Evolutionary conservation across 441 rosid species (phyloP).

Genomic region (Macaranga tanarius): DNA sequence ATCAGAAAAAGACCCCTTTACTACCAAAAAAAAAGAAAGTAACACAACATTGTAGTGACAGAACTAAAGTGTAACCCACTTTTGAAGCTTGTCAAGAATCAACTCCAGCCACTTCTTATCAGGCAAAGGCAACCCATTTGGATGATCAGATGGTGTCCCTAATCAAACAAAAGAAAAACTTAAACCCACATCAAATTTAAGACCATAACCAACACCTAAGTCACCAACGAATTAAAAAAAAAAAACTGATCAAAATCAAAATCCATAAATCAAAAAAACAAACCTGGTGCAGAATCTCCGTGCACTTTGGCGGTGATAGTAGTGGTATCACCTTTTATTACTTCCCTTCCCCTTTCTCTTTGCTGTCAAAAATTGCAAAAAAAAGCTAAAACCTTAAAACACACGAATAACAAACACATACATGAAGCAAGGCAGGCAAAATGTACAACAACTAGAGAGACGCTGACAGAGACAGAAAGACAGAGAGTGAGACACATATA

Average conservation of each 20-base stretch:
- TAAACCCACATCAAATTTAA: constrained; percentile 14
- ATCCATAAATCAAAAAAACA: constrained; percentile 19
- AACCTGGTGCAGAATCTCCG: constrained; percentile 62
- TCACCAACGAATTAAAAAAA: background rate
- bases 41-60: constrained; percentile 10
- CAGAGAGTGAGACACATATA: constrained; percentile 37
- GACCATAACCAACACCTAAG: background rate
- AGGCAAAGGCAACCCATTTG: constrained; percentile 52
- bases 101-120: constrained; percentile 74
- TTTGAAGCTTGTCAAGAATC: constrained; percentile 89
- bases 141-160: constrained; percentile 50
- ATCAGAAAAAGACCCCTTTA: background rate
- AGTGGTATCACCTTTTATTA: constrained; percentile 29
- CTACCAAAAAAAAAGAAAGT: constrained; percentile 28
- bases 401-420: constrained; percentile 13
- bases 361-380: constrained; percentile 45
- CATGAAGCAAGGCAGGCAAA: constrained; percentile 11
- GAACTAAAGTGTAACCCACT: constrained; percentile 41
- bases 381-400: constrained; percentile 22
- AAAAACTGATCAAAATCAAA: constrained; percentile 15
- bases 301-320: constrained; percentile 20
- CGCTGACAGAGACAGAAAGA: constrained; percentile 38
- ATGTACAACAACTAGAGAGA: constrained; percentile 13
- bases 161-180: constrained; percentile 23
- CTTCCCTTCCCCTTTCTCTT: constrained; percentile 25